Percentiles rank a stretch among this genome's conserved stretches.
These are phyloP conservation scores for Podaxis sp. DNA, from an alignment of 768 basidiomycete species.

Conservation along the genomic window DNA sequence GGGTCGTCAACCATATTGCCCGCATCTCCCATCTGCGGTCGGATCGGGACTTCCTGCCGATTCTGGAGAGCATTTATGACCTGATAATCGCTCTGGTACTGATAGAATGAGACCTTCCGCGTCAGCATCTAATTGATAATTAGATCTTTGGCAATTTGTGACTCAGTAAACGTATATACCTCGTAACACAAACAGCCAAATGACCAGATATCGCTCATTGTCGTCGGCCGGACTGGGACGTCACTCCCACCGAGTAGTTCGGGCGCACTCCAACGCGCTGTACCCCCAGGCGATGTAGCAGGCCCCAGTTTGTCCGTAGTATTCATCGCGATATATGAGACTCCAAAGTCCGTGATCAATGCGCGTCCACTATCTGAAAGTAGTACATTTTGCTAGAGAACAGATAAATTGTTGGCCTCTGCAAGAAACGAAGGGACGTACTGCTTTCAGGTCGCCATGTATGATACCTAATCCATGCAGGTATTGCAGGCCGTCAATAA, in stretches of 20 bases:
- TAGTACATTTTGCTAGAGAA: not conserved
- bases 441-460: not conserved
- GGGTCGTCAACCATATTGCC: not conserved
- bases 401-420: not conserved
- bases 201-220: not conserved
- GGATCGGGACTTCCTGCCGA: not conserved
- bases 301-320: not conserved
- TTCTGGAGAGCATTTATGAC: not conserved
- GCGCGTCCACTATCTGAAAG: not conserved
- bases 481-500: not conserved
- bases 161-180: not conserved
- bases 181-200: slow-evolving; percentile 1
- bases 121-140: not conserved
- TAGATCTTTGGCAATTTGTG: not conserved
- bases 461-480: not conserved
- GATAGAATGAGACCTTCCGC: not conserved
- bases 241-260: not conserved
- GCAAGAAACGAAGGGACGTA: no score
- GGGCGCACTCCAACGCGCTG: not conserved
- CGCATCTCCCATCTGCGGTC: not conserved
- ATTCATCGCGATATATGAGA: not conserved
- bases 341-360: not conserved
- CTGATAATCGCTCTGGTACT: not conserved
- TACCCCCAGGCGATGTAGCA: not conserved
- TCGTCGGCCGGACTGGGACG: not conserved